Evolutionary conservation across 2,329 filamentous ascomycete genomes (phyloP), one percentile per base, ranked within the genome.

Genomic region (Cryoendolithus antarcticus): DNA sequence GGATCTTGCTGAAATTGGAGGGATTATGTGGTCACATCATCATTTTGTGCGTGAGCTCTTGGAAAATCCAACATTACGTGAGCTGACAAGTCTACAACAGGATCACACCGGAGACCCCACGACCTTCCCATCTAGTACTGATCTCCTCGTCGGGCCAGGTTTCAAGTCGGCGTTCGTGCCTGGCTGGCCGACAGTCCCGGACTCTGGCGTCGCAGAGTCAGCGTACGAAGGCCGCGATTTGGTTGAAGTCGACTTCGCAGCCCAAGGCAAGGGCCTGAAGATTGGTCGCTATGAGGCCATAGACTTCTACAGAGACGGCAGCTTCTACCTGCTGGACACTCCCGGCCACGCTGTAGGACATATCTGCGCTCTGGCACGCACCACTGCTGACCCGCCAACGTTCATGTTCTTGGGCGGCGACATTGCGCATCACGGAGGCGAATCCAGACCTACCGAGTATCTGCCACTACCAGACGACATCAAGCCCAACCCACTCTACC

Each of bases 261-360:
- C 48, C 8, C 56, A 59, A 33, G 44, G 43, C 12, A 45, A 42
- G 6, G 40, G 62, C 7, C 52, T 60, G 38, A 42, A 39, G 34
- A 61, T 70, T 12, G 66, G 64, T 3, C 47, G 54, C 6, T 69
- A 69, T 47, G 44, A 56, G 10, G 67, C 67, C 4, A 49, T 59
- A 28, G 71, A 75, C 49, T 74, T 65, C 48, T 75, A 73, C 40
- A 62, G 64, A 2, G 72, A 75, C 48, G 71, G 71, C 0, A 65
- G 59, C 13, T 70, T 75, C 44, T 74, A 72, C 48, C 58, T 75
- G 3, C 56, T 75, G 15, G 56, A 70, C 45, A 60, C 63, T 3
- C 69, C 70, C 0, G 72, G 72, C 2, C 70, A 74, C 47, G 61
- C 67, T 0, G 51, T 66, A 3, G 68, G 66, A 2, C 69, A 72